Conservation (phyloP, 192 early-diverging fungal species). For the Coemansia sp. region DNA sequence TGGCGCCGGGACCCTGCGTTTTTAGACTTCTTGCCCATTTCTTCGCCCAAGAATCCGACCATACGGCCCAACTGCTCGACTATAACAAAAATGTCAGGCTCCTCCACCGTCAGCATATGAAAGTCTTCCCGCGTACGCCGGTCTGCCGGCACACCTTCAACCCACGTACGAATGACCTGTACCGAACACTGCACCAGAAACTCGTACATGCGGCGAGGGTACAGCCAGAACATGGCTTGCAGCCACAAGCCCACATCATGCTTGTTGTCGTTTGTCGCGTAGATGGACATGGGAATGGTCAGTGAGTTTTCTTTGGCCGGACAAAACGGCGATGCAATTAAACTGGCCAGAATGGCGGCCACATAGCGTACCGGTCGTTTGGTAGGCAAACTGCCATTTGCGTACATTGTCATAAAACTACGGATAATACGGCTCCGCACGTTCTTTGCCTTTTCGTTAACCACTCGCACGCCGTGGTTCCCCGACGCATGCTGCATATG, state of each 20-base stretch:
- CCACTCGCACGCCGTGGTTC: constrained; percentile 21
- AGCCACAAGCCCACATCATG: constrained; percentile 48
- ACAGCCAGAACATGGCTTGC: constrained; percentile 46
- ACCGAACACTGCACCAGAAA: constrained; percentile 39
- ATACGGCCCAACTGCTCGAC: constrained; percentile 12
- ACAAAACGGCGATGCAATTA: constrained; percentile 31
- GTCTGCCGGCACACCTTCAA: neutral
- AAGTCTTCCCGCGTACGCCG: constrained; percentile 3
- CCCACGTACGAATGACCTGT: constrained; percentile 15
- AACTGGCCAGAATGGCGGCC: constrained; percentile 29
- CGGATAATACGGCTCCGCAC: constrained; percentile 41
- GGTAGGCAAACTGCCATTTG: constrained; percentile 20
- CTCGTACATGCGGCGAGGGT: constrained; percentile 38
- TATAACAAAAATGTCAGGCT: constrained; percentile 4
- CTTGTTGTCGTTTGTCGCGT: constrained; percentile 20
- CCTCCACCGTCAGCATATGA: constrained; percentile 1
- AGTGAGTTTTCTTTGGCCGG: constrained; percentile 2
- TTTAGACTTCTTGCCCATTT: neutral
- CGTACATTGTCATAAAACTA: constrained; percentile 40
- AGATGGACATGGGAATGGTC: neutral
- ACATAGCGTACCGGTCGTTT: constrained; percentile 39
- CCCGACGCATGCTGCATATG: constrained; percentile 42
- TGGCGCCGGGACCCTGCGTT: neutral
- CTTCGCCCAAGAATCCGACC: constrained; percentile 7
- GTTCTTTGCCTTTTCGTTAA: constrained; percentile 50